Evolutionary conservation across 306 rosid genomes (phyloP), one percentile per base, ranked within the genome.

Genomic region (Prunus armeniaca): DNA sequence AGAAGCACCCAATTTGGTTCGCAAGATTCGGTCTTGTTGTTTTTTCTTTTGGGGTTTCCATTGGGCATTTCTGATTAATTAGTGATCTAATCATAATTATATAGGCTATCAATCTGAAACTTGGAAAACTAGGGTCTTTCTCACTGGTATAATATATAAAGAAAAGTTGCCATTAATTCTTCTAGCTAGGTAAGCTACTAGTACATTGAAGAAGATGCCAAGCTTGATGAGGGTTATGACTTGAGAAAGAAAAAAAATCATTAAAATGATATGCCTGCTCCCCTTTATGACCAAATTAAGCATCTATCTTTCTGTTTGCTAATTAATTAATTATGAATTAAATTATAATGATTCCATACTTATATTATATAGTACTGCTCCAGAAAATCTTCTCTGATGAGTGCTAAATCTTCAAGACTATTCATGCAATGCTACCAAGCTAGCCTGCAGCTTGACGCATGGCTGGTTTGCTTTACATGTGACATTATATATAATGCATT

Each of bases 201-300:
- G 73, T 64, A 80, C 56, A 75, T 62, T 60, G 78, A 78, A 82
- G 76, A 78, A 82, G 83, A 88, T 86, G 90, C 86, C 76, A 82
- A 82, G 83, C 69, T 84, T 83, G 76, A 80, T 17, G 81, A 82
- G 52, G 71, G 79, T 45, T 82, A 67, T 81, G 80, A 78, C 78
- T 82, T 76, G 67, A 38, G 9, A 38, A 6, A 34, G 58, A 64
- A 71, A 78, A 71, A 63, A 10, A 50, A 70, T 14, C 43, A 49
- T 69, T 43, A 24, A 41, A 50, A 45, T 41, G 69, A 66, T 60
- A 80, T 79, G 79, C 20, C 0, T 5, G 25, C 3, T 70, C 30
- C 49, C 63, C 75, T 54, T 55, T 55, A 71, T 62, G 67, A n/a
- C 62, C 66, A 18, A 55, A 14, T 85, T 76, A 82, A 84, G 91